Conservation (phyloP, 1,284 basidiomycete genomes). For the Cerrena zonata region DNA sequence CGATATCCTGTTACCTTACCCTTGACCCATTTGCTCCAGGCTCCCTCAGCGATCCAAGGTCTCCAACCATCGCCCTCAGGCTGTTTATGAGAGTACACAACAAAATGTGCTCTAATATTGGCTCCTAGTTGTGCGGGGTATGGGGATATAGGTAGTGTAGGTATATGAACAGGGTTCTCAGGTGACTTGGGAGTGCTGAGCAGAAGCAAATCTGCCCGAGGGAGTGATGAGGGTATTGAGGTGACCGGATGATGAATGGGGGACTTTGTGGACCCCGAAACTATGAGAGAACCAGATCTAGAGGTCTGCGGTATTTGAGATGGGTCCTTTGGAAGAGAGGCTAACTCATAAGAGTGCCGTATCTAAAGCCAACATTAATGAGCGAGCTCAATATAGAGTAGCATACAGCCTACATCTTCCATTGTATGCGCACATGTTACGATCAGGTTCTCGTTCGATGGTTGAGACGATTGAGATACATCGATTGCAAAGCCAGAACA, state of each 20-base stretch:
- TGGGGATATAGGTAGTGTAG: conserved; percentile 59
- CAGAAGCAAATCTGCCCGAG: conserved; percentile 54
- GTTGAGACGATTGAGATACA: conserved; percentile 16
- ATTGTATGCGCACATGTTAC: conserved; percentile 67
- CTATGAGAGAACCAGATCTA: conserved; percentile 42
- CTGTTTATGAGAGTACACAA: conserved; percentile 39
- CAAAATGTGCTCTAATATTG: conserved; percentile 51
- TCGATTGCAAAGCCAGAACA: conserved; percentile 61
- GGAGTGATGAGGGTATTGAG: conserved; percentile 51
- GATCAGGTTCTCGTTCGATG: conserved; percentile 37
- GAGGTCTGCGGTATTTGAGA: conserved; percentile 10
- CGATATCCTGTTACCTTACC: conserved; percentile 53
- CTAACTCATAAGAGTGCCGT: conserved; percentile 35
- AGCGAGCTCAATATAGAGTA: not conserved
- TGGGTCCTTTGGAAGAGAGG: conserved; percentile 14
- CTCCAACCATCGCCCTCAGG: conserved; percentile 42
- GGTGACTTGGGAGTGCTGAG: conserved; percentile 30
- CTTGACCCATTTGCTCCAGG: conserved; percentile 49
- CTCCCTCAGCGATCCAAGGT: conserved; percentile 46
- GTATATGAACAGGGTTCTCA: conserved; percentile 15
- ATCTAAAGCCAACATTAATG: conserved; percentile 32
- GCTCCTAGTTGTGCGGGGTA: conserved; percentile 55
- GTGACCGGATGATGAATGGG: conserved; percentile 41
- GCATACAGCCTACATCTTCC: conserved; percentile 43
- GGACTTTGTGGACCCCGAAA: conserved; percentile 22